These are phyloP conservation scores for Dioscorea dumetorum DNA, from an alignment of 106 monocot species.

Conservation along the genomic window DNA sequence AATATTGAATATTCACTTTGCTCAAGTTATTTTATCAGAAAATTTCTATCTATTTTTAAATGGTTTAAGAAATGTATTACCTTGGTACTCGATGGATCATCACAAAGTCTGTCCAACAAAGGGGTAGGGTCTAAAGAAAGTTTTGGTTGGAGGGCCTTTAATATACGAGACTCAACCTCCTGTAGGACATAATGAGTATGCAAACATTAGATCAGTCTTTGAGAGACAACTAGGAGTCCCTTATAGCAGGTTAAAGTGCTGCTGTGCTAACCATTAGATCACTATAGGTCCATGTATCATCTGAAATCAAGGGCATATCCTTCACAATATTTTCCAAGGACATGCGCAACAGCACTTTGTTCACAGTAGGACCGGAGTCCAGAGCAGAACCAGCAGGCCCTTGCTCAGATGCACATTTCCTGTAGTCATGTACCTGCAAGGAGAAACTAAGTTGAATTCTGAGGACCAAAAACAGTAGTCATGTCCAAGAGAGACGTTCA, in stretches of 20 bases:
- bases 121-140: constrained; percentile 75
- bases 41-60: not conserved
- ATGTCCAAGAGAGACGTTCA: too few relatives aligned
- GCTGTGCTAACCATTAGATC: constrained; percentile 66
- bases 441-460: not conserved
- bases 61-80: constrained; percentile 27
- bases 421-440: constrained; percentile 76
- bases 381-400: constrained; percentile 21
- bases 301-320: constrained; percentile 75
- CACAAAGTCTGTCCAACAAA: constrained; percentile 64
- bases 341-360: constrained; percentile 77
- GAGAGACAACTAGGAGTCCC: not conserved
- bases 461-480: not conserved
- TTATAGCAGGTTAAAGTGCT: not conserved
- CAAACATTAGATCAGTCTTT: not conserved
- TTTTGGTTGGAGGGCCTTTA: constrained; percentile 73
- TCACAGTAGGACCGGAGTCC: constrained; percentile 31
- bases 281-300: constrained; percentile 94
- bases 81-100: constrained; percentile 36
- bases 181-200: constrained; percentile 21
- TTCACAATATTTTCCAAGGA: constrained; percentile 90
- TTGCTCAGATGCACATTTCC: constrained; percentile 53
- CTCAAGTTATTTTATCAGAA: not conserved
- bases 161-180: constrained; percentile 88
- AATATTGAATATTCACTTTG: not conserved